Evolutionary conservation across 2,329 filamentous ascomycete genomes (phyloP).

Genomic region (Trichocomaceae sp.): DNA sequence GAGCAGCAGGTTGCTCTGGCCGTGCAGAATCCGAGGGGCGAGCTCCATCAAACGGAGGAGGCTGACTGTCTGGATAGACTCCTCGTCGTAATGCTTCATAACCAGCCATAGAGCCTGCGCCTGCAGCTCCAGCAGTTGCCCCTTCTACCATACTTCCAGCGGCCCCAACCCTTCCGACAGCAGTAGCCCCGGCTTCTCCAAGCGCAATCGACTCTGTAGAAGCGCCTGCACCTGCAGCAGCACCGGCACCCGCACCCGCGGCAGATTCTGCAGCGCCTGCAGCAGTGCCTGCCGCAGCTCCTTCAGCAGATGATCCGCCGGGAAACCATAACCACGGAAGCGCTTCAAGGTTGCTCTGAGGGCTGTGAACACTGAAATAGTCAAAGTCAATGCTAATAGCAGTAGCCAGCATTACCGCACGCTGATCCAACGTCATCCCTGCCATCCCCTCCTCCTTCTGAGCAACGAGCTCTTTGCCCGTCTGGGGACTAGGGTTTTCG

Average conservation of each 20-base stretch:
- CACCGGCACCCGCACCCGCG: conserved; percentile 17
- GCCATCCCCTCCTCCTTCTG: conserved; percentile 23
- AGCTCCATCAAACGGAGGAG: background rate
- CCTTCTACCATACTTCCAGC: conserved; percentile 24
- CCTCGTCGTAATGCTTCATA: conserved; percentile 58
- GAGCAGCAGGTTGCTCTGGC: conserved; percentile 16
- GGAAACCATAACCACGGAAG: conserved; percentile 49
- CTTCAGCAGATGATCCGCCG: conserved; percentile 30
- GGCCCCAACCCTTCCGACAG: conserved; percentile 32
- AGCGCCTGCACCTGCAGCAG: conserved; percentile 19
- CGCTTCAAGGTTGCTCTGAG: conserved; percentile 37
- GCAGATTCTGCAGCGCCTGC: conserved; percentile 25
- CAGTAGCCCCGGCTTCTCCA: conserved; percentile 35
- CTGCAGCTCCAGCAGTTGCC: conserved; percentile 26
- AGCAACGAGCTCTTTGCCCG: conserved; percentile 19
- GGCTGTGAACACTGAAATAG: conserved; percentile 58
- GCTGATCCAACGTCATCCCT: conserved; percentile 59
- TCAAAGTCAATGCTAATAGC: conserved; percentile 61
- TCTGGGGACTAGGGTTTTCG: conserved; percentile 34
- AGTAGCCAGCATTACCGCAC: conserved; percentile 60
- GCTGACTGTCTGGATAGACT: conserved; percentile 27
- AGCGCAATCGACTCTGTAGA: conserved; percentile 22
- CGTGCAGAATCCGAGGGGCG: background rate
- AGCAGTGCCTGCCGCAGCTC: conserved; percentile 29
- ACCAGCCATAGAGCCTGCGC: conserved; percentile 54